Evolutionary conservation across 2,329 filamentous ascomycete species (phyloP).

Genomic region (Neonectria coccinea): DNA sequence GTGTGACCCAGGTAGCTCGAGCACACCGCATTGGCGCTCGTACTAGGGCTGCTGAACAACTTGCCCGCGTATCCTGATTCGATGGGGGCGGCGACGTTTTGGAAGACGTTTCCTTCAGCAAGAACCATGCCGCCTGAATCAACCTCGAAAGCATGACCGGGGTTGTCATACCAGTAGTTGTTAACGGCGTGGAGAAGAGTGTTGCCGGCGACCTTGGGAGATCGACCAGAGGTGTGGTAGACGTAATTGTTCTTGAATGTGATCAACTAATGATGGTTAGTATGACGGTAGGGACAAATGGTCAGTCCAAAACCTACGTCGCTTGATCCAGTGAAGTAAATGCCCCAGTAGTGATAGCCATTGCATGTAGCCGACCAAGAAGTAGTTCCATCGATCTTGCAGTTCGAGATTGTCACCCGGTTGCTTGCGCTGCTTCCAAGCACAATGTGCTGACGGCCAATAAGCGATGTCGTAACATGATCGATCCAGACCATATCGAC

Average conservation of each 20-base stretch:
- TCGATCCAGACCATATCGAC: conserved; percentile 61
- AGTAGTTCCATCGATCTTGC: conserved; percentile 65
- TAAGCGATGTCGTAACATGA: conserved; percentile 65
- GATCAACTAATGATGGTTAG: conserved; percentile 45
- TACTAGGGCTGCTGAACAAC: conserved; percentile 47
- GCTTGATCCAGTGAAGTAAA: conserved; percentile 64
- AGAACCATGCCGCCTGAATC: conserved; percentile 57
- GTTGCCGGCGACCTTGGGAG: conserved; percentile 66
- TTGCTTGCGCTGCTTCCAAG: conserved; percentile 62
- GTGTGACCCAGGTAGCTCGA: conserved; percentile 56
- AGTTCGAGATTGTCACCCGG: conserved; percentile 69
- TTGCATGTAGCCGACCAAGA: conserved; percentile 67
- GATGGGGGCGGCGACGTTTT: conserved; percentile 59
- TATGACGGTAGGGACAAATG: background rate
- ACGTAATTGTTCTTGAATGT: conserved; percentile 70
- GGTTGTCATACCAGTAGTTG: conserved; percentile 68
- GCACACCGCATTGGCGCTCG: conserved; percentile 55
- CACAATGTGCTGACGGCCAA: conserved; percentile 69
- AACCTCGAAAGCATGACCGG: conserved; percentile 66
- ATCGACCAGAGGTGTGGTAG: conserved; percentile 66
- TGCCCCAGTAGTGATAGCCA: conserved; percentile 67
- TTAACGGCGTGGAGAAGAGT: conserved; percentile 67
- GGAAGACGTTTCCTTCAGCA: conserved; percentile 67
- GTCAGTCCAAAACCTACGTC: conserved; percentile 51
- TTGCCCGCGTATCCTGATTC: conserved; percentile 46